phyloP scores from a whole-genome alignment of 192 early-diverging fungal species.

The Coemansia sp. region DNA sequence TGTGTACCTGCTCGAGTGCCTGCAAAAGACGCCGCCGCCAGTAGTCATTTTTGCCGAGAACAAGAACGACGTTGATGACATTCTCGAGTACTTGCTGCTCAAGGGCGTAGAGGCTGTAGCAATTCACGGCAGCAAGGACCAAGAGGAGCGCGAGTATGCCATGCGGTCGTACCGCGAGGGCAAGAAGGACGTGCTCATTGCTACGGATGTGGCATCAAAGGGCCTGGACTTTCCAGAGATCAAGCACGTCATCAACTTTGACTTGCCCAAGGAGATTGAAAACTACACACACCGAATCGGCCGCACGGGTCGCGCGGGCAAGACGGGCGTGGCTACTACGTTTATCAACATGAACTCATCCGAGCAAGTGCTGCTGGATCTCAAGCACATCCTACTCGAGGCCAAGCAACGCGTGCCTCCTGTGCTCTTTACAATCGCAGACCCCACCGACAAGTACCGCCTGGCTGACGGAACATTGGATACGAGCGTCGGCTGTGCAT shows the following conservation, averaged over 20 bases:
- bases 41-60: conserved; percentile 97
- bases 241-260: conserved; percentile 98
- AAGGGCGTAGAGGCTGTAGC: conserved; percentile 94
- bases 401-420: conserved; percentile 93
- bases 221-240: conserved; percentile 95
- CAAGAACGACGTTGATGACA: conserved; percentile 98
- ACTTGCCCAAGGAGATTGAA: conserved; percentile 99
- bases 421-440: conserved; percentile 76
- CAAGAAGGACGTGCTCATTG: conserved; percentile 94
- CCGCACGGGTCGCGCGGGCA: conserved; percentile 93
- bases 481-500: conserved; percentile 73
- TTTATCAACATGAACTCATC: conserved; percentile 93
- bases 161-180: conserved; percentile 84
- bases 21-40: conserved; percentile 96
- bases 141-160: conserved; percentile 97
- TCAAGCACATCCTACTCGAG: conserved; percentile 88
- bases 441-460: conserved; percentile 84
- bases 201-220: conserved; percentile 95
- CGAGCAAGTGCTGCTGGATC: conserved; percentile 89
- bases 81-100: conserved; percentile 91
- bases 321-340: conserved; percentile 94
- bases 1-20: conserved; percentile 88
- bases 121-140: conserved; percentile 95
- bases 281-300: conserved; percentile 98
- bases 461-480: conserved; percentile 61